These are phyloP conservation scores for Aspergillus puulaauensis DNA, from an alignment of 2,329 filamentous ascomycete genomes.

Conservation along the genomic window DNA sequence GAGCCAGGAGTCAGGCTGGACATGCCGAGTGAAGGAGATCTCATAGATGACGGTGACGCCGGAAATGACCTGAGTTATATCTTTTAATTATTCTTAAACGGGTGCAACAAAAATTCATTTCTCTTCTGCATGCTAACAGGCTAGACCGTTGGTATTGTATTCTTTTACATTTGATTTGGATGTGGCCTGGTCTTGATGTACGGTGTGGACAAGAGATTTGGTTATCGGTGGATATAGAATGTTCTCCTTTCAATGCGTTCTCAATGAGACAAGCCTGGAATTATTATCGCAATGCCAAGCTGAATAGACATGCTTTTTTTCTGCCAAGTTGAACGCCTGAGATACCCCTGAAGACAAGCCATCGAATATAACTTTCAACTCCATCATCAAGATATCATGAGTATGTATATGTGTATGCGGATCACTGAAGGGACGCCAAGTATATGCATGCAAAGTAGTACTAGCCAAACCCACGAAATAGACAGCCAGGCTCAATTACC, in stretches of 20 bases:
- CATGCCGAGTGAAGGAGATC: conserved; percentile 79
- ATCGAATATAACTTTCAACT: background rate
- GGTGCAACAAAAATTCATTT: conserved; percentile 27
- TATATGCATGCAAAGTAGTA: conserved; percentile 6
- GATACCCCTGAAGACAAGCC: background rate
- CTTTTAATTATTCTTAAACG: conserved; percentile 15
- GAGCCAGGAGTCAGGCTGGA: conserved; percentile 79
- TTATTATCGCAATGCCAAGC: background rate
- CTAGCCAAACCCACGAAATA: background rate
- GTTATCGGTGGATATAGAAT: conserved; percentile 7
- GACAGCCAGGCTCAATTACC: conserved; percentile 17
- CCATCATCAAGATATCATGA: background rate
- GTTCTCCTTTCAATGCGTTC: conserved; percentile 4
- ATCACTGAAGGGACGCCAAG: background rate
- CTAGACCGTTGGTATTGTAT: conserved; percentile 18
- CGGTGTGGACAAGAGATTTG: conserved; percentile 8
- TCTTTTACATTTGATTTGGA: conserved; percentile 7
- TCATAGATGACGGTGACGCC: conserved; percentile 34
- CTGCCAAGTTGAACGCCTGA: conserved; percentile 2
- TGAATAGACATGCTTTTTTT: background rate
- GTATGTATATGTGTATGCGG: background rate
- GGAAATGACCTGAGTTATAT: conserved; percentile 16
- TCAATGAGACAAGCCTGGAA: background rate
- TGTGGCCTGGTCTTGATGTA: conserved; percentile 11
- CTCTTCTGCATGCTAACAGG: conserved; percentile 25